Base-by-base conservation (phyloP, 768 basidiomycete species). In the Tulasnella sp. region DNA sequence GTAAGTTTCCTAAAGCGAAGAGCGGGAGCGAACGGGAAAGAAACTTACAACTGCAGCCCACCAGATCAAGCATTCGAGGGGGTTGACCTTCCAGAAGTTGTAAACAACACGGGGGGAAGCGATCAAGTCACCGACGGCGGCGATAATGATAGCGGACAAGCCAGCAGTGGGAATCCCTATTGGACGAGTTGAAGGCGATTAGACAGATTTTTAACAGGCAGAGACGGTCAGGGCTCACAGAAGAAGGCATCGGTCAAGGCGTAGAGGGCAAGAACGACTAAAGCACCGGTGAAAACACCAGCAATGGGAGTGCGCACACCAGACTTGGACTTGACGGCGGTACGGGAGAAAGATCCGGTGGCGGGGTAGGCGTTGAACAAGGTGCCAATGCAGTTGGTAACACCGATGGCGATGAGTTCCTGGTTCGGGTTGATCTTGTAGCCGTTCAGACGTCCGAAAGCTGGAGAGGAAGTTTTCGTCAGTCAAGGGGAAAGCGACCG, bases 341-440 rank as follows among this genome's bases (percentile, higher is more conserved):
- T 93, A n/a, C 98, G 93, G 51, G 96, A 98, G 89, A 99, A 99
- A 0, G 96, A 98, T 1, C 98, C 98, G 16, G 98, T 99, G 0
- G 97, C 94, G 11, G 98, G 96, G 84, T 98, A 99, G 0, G 96
- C 97, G 74, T 85, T 89, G 84, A 99, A 98, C 81, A 93, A 86
- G 20, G 94, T 92, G 3, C 97, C 97, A 80, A 98, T 82, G 0
- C 93, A 73, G 70, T 69, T 97, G 23, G 95, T 93, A 26, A 99
- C 94, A n/a, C 97, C 97, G 81, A 99, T 98, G 57, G 97, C 96
- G 81, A 98, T 93, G 72, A 98, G 88, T 83, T 87, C 86, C 80
- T 87, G 87, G 80, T 86, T 86, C 13, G 86, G 86, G 80, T 86
- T 83, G 82, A 88, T 87, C 83, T 93, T 97, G 87, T 99, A 99